These are phyloP conservation scores for Calycina herbarum DNA, from an alignment of 2,329 filamentous ascomycete species.

Conservation along the genomic window DNA sequence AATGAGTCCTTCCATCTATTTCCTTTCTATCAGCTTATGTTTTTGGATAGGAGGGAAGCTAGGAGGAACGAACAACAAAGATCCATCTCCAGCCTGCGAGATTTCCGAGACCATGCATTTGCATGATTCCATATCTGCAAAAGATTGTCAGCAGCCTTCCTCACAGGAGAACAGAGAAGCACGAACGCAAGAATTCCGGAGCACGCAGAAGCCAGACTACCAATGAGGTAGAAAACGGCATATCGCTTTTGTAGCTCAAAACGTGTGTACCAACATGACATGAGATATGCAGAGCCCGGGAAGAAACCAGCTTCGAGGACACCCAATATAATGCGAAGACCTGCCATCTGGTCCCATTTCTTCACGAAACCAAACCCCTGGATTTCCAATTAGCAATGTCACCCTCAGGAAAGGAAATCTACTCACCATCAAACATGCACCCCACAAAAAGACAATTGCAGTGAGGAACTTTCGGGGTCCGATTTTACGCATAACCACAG, in stretches of 20 bases:
- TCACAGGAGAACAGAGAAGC: not conserved
- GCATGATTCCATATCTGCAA: slow-evolving; percentile 55
- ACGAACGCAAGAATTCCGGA: slow-evolving; percentile 61
- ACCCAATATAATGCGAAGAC: slow-evolving; percentile 34
- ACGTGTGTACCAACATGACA: slow-evolving; percentile 45
- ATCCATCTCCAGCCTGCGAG: slow-evolving; percentile 43
- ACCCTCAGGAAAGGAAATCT: not conserved
- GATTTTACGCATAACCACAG: slow-evolving; percentile 65
- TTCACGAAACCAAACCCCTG: slow-evolving; percentile 39
- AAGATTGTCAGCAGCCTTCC: not conserved
- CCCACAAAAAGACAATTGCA: slow-evolving; percentile 47
- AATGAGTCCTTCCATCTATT: slow-evolving; percentile 51
- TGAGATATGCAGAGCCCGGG: slow-evolving; percentile 44
- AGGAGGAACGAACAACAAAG: slow-evolving; percentile 43
- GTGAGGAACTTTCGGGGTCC: slow-evolving; percentile 60
- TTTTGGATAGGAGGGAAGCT: not conserved
- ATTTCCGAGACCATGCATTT: slow-evolving; percentile 38
- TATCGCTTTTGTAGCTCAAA: slow-evolving; percentile 71
- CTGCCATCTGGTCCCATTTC: slow-evolving; percentile 32
- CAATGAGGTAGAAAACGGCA: slow-evolving; percentile 68
- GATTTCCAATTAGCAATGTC: not conserved
- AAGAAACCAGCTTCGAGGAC: slow-evolving; percentile 37
- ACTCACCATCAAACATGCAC: slow-evolving; percentile 43
- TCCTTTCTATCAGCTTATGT: not conserved
- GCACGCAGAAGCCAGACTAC: slow-evolving; percentile 65